Evolutionary conservation across 1,284 basidiomycete genomes (phyloP), one percentile per base, ranked within the genome.

Genomic region (Hymenochaete sp.): DNA sequence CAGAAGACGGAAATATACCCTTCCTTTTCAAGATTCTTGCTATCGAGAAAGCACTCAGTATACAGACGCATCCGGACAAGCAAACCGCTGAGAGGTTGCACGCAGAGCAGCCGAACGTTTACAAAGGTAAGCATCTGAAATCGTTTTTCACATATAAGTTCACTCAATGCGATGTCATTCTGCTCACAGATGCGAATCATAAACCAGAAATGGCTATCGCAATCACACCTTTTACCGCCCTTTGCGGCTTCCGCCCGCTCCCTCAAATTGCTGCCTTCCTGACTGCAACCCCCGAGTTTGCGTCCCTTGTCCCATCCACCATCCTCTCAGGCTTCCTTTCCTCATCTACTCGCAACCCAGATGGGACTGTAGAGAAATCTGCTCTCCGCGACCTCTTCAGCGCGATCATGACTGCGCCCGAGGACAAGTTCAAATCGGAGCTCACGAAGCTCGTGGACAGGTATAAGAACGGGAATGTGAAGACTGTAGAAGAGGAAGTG

Each of bases 171-270:
- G 28, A 14, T n/a, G n/a, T n/a, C n/a, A n/a, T 38, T 19, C 6
- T 18, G 13, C 5, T 19, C 27, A 3, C 16, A 90, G 91, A 97
- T 63, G 74, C 80, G 10, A 96, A 96, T 58, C 93, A 96, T 59
- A 97, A 97, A 66, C 96, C 96, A 3, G 96, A 99, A 63, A 96
- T 99, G 91, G 93, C 93, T 9, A 77, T 98, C 42, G 96, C 96
- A 1, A 66, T 99, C 45, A 93, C 93, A 0, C 77, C 83, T 5
- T 98, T 98, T 70, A 72, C 73, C 29, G 96, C 90, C 0, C 75
- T 98, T 59, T 96, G 92, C 59, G 93, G 93, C 25, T 97, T 96
- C 67, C 72, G 82, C 9, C 92, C 92, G 3, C 72, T 93, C 1
- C 59, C 70, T 0, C 68, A 79, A 44, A 89, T 97, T 55, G 74